phyloP scores from a whole-genome alignment of 352 stramenopile genomes.

The Aphanomyces astaci region DNA sequence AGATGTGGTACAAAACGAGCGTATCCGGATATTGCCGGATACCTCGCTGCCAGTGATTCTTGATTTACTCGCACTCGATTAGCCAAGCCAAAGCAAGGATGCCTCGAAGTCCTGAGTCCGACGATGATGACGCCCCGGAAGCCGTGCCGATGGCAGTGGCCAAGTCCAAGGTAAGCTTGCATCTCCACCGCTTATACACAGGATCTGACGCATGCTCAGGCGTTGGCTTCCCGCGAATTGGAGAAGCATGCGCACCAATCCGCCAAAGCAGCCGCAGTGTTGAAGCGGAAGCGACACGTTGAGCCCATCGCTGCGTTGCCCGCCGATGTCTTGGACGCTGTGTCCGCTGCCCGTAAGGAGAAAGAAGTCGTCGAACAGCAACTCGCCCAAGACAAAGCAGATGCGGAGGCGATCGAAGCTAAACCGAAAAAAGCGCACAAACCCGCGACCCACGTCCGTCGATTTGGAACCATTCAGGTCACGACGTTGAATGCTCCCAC shows the following conservation, averaged over 20 bases:
- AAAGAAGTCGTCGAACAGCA: conserved; percentile 2
- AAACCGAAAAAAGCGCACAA: neutral
- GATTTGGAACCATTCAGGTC: conserved; percentile 21
- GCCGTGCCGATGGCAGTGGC: conserved; percentile 17
- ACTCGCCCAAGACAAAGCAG: conserved; percentile 1
- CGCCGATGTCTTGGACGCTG: conserved; percentile 12
- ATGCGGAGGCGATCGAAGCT: neutral
- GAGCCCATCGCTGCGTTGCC: neutral
- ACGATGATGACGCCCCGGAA: conserved; percentile 22
- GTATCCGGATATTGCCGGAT: conserved; percentile 7
- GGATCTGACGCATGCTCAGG: neutral
- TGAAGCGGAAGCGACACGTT: conserved; percentile 4
- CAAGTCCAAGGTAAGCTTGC: conserved; percentile 15
- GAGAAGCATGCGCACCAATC: conserved; percentile 14
- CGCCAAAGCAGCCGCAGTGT: neutral
- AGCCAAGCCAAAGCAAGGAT: neutral
- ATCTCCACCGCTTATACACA: neutral
- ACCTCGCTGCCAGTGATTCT: neutral
- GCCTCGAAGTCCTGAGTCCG: neutral
- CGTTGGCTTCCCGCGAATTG: conserved; percentile 13
- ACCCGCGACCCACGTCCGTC: conserved; percentile 5
- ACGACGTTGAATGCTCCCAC: neutral
- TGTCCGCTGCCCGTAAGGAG: neutral
- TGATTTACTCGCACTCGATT: neutral
- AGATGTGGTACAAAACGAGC: no score